phyloP scores from a whole-genome alignment of 257 asterid genomes.

The Striga asiatica region DNA sequence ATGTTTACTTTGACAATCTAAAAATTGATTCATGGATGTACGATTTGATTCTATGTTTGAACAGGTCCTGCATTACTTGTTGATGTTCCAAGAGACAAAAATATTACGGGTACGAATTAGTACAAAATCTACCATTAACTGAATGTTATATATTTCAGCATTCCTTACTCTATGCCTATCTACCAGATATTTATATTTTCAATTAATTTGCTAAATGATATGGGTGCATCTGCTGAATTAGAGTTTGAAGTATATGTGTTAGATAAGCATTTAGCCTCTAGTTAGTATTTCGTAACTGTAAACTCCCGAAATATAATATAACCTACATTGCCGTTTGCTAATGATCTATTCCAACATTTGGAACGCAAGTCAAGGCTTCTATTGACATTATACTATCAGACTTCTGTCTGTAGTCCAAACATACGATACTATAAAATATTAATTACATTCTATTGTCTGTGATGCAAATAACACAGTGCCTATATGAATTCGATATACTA shows the following conservation, averaged over 20 bases:
- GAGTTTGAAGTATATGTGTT: not conserved
- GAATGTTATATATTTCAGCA: not conserved
- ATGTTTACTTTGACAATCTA: not conserved
- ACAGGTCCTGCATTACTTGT: conserved; percentile 78
- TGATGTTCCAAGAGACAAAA: conserved; percentile 86
- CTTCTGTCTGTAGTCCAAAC: too few relatives aligned
- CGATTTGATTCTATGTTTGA: conserved; percentile 12
- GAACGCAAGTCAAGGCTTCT: too few relatives aligned
- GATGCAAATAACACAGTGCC: too few relatives aligned
- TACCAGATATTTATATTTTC: not conserved
- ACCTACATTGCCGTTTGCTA: too few relatives aligned
- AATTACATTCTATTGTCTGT: too few relatives aligned
- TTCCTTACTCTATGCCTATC: not conserved
- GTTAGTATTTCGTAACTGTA: too few relatives aligned
- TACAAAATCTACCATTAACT: not conserved
- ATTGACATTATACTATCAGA: too few relatives aligned
- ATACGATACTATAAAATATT: too few relatives aligned
- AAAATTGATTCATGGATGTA: not conserved
- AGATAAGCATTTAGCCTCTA: not conserved
- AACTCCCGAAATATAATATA: too few relatives aligned
- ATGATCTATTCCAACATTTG: too few relatives aligned
- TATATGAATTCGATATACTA: too few relatives aligned
- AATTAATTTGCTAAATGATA: not conserved
- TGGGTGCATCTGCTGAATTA: not conserved
- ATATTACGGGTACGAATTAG: conserved; percentile 58